A percentile compares a stretch with the other conserved stretches of the same genome.
Evolutionary conservation across 441 rosid genomes (phyloP).

Genomic region (Aquilaria agallochum): DNA sequence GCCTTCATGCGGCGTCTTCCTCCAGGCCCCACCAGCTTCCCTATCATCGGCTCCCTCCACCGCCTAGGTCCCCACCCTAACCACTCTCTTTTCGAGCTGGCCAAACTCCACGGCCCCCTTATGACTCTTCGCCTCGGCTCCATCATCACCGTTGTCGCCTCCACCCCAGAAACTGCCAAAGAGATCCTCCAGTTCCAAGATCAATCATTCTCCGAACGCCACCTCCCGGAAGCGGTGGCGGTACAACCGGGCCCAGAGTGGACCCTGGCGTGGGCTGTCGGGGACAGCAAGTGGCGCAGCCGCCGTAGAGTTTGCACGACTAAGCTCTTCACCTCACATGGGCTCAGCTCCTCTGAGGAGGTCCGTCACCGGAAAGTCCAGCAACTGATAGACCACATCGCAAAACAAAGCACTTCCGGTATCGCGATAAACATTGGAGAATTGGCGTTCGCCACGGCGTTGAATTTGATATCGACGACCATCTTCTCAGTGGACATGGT

Average conservation of each 20-base stretch:
- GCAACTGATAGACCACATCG: constrained; percentile 12
- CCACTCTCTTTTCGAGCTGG: constrained; percentile 14
- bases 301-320: constrained; percentile 18
- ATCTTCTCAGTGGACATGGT: constrained; percentile 12
- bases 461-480: constrained; percentile 14
- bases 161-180: constrained; percentile 14
- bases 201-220: constrained; percentile 11
- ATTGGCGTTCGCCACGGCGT: constrained; percentile 11
- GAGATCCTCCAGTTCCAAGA: constrained; percentile 12
- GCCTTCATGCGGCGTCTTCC: constrained; percentile 2
- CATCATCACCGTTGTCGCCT: constrained; percentile 12
- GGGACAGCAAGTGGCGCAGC: constrained; percentile 13
- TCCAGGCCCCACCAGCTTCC: constrained; percentile 15
- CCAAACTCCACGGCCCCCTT: constrained; percentile 19
- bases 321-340: constrained; percentile 12
- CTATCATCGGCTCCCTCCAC: constrained; percentile 19
- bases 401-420: constrained; percentile 2
- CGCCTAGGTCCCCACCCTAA: constrained; percentile 19
- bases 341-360: constrained; percentile 16
- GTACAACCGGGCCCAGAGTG: constrained; percentile 16
- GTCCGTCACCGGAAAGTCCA: constrained; percentile 14
- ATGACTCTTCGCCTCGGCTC: constrained; percentile 17
- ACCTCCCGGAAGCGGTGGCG: constrained; percentile 11
- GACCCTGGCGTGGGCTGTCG: constrained; percentile 15
- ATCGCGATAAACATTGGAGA: constrained; percentile 7